Evolutionary conservation across 805 yeast species (phyloP).

Genomic region (Candida wancherniae): DNA sequence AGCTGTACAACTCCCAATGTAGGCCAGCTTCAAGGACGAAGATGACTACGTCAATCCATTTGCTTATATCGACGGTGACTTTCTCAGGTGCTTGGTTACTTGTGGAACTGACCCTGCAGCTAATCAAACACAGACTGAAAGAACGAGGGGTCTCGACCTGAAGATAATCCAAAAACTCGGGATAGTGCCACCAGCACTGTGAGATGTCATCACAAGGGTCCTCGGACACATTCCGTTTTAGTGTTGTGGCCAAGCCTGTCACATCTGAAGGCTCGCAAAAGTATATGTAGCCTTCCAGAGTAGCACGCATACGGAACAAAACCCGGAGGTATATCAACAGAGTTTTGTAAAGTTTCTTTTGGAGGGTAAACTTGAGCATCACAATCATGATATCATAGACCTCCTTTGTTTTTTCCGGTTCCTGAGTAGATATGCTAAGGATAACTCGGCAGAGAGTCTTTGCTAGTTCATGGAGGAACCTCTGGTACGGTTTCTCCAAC

Average conservation of each 20-base stretch:
- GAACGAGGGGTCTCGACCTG: conserved; percentile 26
- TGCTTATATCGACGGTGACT: conserved; percentile 38
- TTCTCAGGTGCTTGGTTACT: too few species aligned
- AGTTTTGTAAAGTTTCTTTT: conserved; percentile 28
- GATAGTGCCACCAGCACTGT: conserved; percentile 49
- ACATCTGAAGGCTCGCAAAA: conserved; percentile 54
- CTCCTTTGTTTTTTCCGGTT: conserved; percentile 25
- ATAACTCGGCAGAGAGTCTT: conserved; percentile 25
- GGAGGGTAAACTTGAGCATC: conserved; percentile 33
- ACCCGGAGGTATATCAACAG: conserved; percentile 48
- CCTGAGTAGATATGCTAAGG: conserved; percentile 19
- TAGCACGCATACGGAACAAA: conserved; percentile 50
- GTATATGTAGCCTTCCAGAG: conserved; percentile 41
- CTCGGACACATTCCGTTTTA: conserved; percentile 44
- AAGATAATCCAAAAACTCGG: conserved; percentile 50
- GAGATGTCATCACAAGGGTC: conserved; percentile 9
- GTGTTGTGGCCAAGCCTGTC: conserved; percentile 59
- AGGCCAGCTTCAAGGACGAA: conserved; percentile 48
- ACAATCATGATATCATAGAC: conserved; percentile 29
- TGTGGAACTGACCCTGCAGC: too few species aligned
- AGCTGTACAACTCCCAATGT: conserved; percentile 71
- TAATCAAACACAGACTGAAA: not conserved
- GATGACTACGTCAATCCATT: conserved; percentile 50
- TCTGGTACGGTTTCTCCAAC: not conserved
- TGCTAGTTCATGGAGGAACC: conserved; percentile 16